Base-by-base conservation (phyloP, 768 basidiomycete genomes). In the Amanita pallidorosea region DNA sequence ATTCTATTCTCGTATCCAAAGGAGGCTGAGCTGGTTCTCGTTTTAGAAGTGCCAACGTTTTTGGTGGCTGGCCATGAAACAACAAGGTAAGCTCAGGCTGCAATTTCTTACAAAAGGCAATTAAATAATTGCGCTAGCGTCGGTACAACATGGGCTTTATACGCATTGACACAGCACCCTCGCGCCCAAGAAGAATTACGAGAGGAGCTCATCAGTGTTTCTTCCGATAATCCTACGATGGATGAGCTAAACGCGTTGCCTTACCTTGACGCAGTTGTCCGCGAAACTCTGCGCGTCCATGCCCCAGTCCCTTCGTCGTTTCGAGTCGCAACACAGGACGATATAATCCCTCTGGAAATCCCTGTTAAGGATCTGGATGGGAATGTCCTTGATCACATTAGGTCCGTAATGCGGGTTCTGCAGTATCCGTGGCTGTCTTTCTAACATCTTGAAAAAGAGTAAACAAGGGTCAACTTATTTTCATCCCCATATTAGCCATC, bases 181-280 rank as follows among this genome's bases (percentile, higher is more conserved):
- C 65, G 70, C 1, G 63, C 75, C 4, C 83, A 86, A 54, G 64
- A 56, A 7, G 76, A 75, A 54, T 70, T 89, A 0, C 71, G 82
- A 1, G 69, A 76, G 1, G 85, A 88, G 57, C 66, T 83, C 1
- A 62, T 76, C 7, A 58, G 64, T 0, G 65, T 81, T 9, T 57
- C 69, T 1, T 79, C 76, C 0, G 77, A 83, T 8, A 75, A 65
- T 1, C 84, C 85, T 2, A 71, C 73, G 3, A 85, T 87, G 80
- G 85, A 88, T 29, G 73, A 81, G 29, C 71, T 89, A 1, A 74
- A 77, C 51, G 67, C 73, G 3, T 68, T 91, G 3, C 74, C 81
- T 0, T 87, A 84, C 57, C 77, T 89, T n/a, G 87, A 87, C 54
- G 68, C 68, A 17, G 73, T 84, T 8, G 69, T 83, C 2, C 72